Evolutionary conservation across 2,329 filamentous ascomycete genomes (phyloP), one percentile per base, ranked within the genome.

Genomic region (Calonectria pseudoturangicola): DNA sequence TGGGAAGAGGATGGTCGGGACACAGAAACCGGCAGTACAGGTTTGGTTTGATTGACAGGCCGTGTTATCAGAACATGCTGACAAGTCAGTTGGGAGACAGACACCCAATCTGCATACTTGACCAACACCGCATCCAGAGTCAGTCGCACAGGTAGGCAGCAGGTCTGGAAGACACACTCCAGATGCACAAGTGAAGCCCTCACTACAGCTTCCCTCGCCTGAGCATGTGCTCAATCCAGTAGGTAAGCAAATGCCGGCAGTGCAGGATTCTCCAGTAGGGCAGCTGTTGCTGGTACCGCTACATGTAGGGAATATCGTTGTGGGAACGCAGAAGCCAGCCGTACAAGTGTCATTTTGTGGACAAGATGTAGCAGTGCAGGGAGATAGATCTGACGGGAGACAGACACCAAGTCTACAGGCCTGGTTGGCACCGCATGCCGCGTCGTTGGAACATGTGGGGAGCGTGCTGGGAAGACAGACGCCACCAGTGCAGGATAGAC

Each of bases 11-110:
- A 50, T 33, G 2, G 39, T 43, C 13, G 68, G 51, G 28, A 71
- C 30, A 33, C 68, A 71, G 43, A 71, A 43, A 15, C 68, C 68
- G 7, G 41, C 66, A 6, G 56, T 50, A 21, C 67, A 70, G 16
- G 36, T 47, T 10, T 70, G 18, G 6, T 10, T 25, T 2, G 30
- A 30, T 12, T 5, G 10, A n/a, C 62, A 65, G n/a, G 62, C 18
- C 2, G 62, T 33, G 21, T 39, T 65, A 16, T 33, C 43, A 28
- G 43, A 7, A 18, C 62, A 65, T 25, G 45, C 43, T 1, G 45
- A 65, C 2, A 65, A n/a, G n/a, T 36, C 43, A 6, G 62, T 66
- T 27, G 63, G 63, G 6, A 66, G 45, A 30, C 63, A 66, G 4
- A 66, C 47, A 39, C 62, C 43, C 16, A 65, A 27, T 48, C 62